Evolutionary conservation across 2,329 filamentous ascomycete genomes (phyloP).

Genomic region (Claviceps fusiformis): DNA sequence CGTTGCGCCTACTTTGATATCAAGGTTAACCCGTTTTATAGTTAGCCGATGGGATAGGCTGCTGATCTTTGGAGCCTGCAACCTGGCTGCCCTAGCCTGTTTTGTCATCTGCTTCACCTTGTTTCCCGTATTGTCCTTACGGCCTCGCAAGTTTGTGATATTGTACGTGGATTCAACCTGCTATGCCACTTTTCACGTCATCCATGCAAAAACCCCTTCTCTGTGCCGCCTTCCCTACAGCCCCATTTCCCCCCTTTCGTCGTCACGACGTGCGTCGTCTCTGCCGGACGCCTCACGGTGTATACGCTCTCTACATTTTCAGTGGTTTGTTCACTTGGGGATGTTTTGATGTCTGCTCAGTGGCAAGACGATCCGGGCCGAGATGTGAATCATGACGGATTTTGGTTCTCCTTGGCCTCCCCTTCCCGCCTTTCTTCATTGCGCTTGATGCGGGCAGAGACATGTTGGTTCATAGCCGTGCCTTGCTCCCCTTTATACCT

Average conservation of each 20-base stretch:
- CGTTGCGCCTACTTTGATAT: conserved; percentile 28
- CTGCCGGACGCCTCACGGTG: background rate
- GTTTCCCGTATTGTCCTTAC: conserved; percentile 68
- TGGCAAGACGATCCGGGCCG: background rate
- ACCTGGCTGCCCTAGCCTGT: conserved; percentile 76
- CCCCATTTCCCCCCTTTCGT: background rate
- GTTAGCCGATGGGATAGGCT: conserved; percentile 96
- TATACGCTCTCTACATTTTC: background rate
- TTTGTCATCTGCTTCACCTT: conserved; percentile 89
- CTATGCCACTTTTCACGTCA: conserved; percentile 7
- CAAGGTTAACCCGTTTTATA: conserved; percentile 31
- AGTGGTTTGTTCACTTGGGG: background rate
- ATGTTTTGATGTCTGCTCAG: too few species aligned
- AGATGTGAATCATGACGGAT: background rate
- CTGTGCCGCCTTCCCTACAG: background rate
- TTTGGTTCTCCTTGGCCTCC: background rate
- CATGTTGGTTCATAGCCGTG: background rate
- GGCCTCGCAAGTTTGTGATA: conserved; percentile 88
- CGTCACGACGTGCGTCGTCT: background rate
- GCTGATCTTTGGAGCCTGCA: conserved; percentile 82
- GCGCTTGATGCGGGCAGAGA: background rate
- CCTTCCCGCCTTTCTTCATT: background rate
- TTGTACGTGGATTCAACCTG: conserved; percentile 55
- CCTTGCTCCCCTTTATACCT: background rate
- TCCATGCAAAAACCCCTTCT: background rate